Percentiles rank a stretch among this genome's conserved stretches.
phyloP scores from a whole-genome alignment of 2,329 filamentous ascomycete species.

The Xylaria sp. region DNA sequence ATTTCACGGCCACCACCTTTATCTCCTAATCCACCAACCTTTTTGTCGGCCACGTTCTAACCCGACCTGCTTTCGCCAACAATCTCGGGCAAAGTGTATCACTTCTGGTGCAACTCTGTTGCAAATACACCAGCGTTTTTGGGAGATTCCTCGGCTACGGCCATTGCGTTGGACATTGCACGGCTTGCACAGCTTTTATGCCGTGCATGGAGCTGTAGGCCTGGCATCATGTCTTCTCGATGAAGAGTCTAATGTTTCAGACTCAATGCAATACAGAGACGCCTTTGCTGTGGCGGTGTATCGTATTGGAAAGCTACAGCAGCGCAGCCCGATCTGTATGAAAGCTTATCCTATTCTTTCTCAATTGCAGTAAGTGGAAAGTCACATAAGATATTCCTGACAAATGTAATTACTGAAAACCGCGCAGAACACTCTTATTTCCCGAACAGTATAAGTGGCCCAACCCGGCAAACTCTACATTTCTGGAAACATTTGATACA shows the following conservation, averaged over 20 bases:
- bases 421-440: slow-evolving; percentile 21
- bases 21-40: slow-evolving; percentile 31
- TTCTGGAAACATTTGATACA: slow-evolving; percentile 32
- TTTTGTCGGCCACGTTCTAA: slow-evolving; percentile 31
- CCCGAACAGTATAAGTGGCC: slow-evolving; percentile 25
- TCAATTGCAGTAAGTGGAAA: slow-evolving; percentile 27
- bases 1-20: slow-evolving; percentile 30
- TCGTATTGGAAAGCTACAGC: slow-evolving; percentile 25
- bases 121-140: slow-evolving; percentile 23
- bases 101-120: slow-evolving; percentile 27
- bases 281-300: slow-evolving; percentile 19
- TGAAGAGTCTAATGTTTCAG: slow-evolving; percentile 23
- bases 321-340: slow-evolving; percentile 27
- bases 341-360: slow-evolving; percentile 34
- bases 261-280: slow-evolving; percentile 24
- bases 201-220: slow-evolving; percentile 28
- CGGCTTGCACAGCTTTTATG: slow-evolving; percentile 28
- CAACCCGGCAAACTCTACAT: slow-evolving; percentile 24
- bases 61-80: slow-evolving; percentile 28
- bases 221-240: slow-evolving; percentile 31
- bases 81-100: slow-evolving; percentile 28
- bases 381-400: background rate
- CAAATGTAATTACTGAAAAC: slow-evolving; percentile 10
- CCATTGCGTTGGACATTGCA: slow-evolving; percentile 32
- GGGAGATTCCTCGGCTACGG: slow-evolving; percentile 25